A percentile compares a stretch with the other conserved stretches of the same genome.
Conservation (phyloP, 2,329 filamentous ascomycete species). For the Cadophora gregata region DNA sequence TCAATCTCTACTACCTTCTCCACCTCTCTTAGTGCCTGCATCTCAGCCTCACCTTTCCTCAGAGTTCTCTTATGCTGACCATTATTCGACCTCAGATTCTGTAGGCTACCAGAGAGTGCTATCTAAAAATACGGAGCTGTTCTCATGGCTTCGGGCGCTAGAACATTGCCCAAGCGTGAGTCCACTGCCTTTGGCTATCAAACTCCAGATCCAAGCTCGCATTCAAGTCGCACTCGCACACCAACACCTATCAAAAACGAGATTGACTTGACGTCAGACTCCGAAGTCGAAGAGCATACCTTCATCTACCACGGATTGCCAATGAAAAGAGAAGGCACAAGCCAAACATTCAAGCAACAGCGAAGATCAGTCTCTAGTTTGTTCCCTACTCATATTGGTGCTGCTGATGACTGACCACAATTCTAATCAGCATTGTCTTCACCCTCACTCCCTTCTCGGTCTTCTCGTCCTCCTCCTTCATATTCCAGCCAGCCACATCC, state of each 20-base stretch:
- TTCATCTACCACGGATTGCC: not conserved
- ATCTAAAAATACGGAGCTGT: not conserved
- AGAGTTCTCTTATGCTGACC: not conserved
- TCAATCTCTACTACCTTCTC: not conserved
- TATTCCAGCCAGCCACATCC: not conserved
- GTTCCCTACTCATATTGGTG: not conserved
- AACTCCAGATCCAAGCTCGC: not conserved
- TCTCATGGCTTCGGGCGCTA: not conserved
- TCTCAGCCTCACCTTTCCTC: not conserved
- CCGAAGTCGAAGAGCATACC: not conserved
- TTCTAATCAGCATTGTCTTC: not conserved
- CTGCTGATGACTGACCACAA: not conserved
- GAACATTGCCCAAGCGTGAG: not conserved
- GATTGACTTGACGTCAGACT: not conserved
- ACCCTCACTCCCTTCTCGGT: conserved; percentile 29
- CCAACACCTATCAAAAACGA: not conserved
- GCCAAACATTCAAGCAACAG: not conserved
- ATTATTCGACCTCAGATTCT: not conserved
- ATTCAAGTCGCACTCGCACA: not conserved
- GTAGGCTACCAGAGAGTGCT: not conserved
- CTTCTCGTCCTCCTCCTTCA: not conserved
- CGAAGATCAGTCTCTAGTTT: not conserved
- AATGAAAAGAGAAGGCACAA: too few species aligned
- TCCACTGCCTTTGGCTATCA: not conserved
- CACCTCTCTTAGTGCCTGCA: not conserved